Percentiles rank a stretch among this genome's conserved stretches.
These are phyloP conservation scores for Lachancea cidri DNA, from an alignment of 805 yeast genomes.

Conservation along the genomic window DNA sequence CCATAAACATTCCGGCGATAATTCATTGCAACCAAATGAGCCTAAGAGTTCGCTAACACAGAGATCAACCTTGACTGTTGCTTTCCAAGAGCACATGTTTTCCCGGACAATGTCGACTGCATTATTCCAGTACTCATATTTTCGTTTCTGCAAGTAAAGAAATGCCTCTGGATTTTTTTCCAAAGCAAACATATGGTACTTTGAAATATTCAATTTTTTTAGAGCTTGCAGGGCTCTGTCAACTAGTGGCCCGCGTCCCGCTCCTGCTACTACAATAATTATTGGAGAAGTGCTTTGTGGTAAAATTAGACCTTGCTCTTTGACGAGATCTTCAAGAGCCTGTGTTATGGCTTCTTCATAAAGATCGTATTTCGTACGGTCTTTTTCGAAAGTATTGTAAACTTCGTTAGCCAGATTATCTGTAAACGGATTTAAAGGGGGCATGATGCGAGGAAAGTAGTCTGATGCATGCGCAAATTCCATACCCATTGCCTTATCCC, in stretches of 20 bases:
- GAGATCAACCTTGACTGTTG: constrained; percentile 42
- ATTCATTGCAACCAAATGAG: constrained; percentile 89
- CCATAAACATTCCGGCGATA: constrained; percentile 74
- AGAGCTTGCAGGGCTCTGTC: constrained; percentile 46
- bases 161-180: constrained; percentile 69
- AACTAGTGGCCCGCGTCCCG: constrained; percentile 83
- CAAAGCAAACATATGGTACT: constrained; percentile 46
- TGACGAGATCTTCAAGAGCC: constrained; percentile 40
- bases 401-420: constrained; percentile 52
- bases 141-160: constrained; percentile 44
- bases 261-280: constrained; percentile 65
- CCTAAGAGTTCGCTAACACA: constrained; percentile 82
- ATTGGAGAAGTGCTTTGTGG: constrained; percentile 15
- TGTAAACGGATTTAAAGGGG: constrained; percentile 71
- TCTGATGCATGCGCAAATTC: background rate
- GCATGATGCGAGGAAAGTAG: constrained; percentile 26
- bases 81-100: constrained; percentile 56
- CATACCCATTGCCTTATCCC: constrained; percentile 20
- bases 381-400: constrained; percentile 69
- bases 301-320: constrained; percentile 4
- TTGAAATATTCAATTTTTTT: constrained; percentile 22
- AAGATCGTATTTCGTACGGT: constrained; percentile 58
- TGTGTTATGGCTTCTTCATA: constrained; percentile 60
- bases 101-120: constrained; percentile 45
- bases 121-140: constrained; percentile 48